phyloP scores from a whole-genome alignment of 208 protist genomes.

The Acanthamoeba lenticulata region DNA sequence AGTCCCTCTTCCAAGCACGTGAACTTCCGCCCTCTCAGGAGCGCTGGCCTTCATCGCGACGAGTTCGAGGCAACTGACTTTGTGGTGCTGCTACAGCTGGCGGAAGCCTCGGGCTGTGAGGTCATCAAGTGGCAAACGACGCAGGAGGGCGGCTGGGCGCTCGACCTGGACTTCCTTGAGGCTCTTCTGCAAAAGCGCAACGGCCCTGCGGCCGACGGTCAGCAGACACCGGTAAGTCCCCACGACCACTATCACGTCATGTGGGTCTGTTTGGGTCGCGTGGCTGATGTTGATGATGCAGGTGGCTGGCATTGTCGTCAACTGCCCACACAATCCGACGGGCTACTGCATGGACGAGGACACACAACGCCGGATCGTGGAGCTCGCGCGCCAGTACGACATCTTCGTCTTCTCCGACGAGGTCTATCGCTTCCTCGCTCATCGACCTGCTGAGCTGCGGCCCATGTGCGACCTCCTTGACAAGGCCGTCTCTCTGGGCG shows the following conservation, averaged over 20 bases:
- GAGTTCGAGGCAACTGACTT: neutral
- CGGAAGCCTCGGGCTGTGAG: slow-evolving; percentile 11
- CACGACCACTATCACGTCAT: neutral
- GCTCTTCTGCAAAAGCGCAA: neutral
- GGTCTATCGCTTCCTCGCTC: slow-evolving; percentile 48
- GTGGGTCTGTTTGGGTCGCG: neutral
- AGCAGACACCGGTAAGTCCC: neutral
- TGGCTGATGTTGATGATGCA: neutral
- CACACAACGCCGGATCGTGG: neutral
- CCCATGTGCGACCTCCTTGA: slow-evolving; percentile 35
- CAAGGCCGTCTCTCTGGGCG: slow-evolving; percentile 59
- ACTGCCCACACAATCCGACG: slow-evolving; percentile 66
- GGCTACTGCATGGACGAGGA: slow-evolving; percentile 42
- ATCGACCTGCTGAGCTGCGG: neutral
- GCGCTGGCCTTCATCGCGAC: neutral
- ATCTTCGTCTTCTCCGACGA: slow-evolving; percentile 67
- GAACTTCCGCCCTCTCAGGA: neutral
- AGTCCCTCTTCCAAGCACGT: slow-evolving; percentile 49
- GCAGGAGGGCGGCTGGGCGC: neutral
- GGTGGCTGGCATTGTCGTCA: slow-evolving; percentile 39
- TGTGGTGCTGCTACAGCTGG: neutral
- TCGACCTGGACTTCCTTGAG: slow-evolving; percentile 24
- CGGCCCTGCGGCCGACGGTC: neutral
- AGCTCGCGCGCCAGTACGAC: slow-evolving; percentile 32
- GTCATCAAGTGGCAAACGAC: slow-evolving; percentile 50